Conservation (phyloP, 306 rosid species). For the Luffa acutangula region DNA sequence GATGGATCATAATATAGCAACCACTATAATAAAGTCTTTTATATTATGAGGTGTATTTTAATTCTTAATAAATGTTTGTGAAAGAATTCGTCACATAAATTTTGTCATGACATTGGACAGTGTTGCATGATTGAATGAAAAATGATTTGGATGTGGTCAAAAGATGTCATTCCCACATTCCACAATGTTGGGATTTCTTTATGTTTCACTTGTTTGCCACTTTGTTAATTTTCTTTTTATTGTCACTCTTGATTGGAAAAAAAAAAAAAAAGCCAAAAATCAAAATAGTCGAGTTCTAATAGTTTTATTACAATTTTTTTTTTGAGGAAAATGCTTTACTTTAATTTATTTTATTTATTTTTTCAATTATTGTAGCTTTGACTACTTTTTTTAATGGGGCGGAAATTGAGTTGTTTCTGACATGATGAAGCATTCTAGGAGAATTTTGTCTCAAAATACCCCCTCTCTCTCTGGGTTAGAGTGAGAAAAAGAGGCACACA, state of each 20-base stretch:
- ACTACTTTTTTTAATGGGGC: background rate
- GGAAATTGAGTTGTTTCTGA: background rate
- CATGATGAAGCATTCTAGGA: background rate
- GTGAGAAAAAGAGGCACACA: too few species aligned
- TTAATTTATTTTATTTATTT: background rate
- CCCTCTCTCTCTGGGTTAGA: background rate
- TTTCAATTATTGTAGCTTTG: background rate
- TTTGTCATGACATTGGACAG: background rate
- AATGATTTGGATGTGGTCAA: slow-evolving; percentile 5
- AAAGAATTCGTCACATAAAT: background rate
- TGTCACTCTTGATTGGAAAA: background rate
- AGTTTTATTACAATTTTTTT: background rate
- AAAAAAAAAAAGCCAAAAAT: background rate
- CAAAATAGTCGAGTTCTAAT: background rate
- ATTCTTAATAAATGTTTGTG: background rate
- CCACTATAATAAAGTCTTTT: background rate
- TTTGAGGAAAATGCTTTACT: background rate
- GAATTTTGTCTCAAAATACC: background rate
- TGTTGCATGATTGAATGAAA: background rate
- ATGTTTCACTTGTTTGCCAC: background rate
- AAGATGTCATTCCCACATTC: background rate
- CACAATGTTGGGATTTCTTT: slow-evolving; percentile 1
- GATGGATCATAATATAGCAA: background rate
- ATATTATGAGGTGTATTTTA: background rate
- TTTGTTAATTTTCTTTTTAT: background rate